Evolutionary conservation across 1,284 basidiomycete genomes (phyloP).

Genomic region (Trametes versicolor): DNA sequence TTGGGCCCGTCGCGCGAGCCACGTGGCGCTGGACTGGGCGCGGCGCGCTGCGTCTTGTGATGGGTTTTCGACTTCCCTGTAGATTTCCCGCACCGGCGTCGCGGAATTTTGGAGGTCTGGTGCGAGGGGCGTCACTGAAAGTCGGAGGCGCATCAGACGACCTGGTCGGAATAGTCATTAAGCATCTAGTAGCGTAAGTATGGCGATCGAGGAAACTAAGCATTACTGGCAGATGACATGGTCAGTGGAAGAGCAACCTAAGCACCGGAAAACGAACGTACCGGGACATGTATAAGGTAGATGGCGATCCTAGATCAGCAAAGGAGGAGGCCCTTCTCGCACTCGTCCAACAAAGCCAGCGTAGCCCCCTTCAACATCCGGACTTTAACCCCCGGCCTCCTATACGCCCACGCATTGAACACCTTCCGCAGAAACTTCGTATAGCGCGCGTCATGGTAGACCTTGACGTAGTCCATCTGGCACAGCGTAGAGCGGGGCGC

Average conservation of each 20-base stretch:
- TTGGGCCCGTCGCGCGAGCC: neutral
- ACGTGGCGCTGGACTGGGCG: neutral
- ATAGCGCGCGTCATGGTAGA: slow-evolving; percentile 65
- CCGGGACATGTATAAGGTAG: too few relatives aligned
- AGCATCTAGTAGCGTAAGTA: too few relatives aligned
- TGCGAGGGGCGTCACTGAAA: neutral
- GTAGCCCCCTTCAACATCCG: slow-evolving; percentile 33
- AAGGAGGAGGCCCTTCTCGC: slow-evolving; percentile 27
- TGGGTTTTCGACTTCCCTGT: neutral
- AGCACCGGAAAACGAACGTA: neutral
- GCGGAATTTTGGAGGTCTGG: neutral
- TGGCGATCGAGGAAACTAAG: too few relatives aligned
- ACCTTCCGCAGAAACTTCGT: slow-evolving; percentile 60
- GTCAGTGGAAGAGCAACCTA: too few relatives aligned
- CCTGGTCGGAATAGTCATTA: too few relatives aligned
- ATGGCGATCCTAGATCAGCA: slow-evolving; percentile 10
- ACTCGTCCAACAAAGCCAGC: slow-evolving; percentile 35
- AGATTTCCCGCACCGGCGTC: neutral
- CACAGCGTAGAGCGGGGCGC: slow-evolving; percentile 42
- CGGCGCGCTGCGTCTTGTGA: neutral
- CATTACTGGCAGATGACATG: too few relatives aligned
- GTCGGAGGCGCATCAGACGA: too few relatives aligned
- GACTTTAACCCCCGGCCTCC: slow-evolving; percentile 24
- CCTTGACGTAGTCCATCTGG: slow-evolving; percentile 63
- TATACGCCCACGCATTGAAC: slow-evolving; percentile 61